A percentile compares a stretch with the other conserved stretches of the same genome.
These are phyloP conservation scores for Oleoguttula mirabilis DNA, from an alignment of 495 filamentous ascomycete species.

Conservation along the genomic window DNA sequence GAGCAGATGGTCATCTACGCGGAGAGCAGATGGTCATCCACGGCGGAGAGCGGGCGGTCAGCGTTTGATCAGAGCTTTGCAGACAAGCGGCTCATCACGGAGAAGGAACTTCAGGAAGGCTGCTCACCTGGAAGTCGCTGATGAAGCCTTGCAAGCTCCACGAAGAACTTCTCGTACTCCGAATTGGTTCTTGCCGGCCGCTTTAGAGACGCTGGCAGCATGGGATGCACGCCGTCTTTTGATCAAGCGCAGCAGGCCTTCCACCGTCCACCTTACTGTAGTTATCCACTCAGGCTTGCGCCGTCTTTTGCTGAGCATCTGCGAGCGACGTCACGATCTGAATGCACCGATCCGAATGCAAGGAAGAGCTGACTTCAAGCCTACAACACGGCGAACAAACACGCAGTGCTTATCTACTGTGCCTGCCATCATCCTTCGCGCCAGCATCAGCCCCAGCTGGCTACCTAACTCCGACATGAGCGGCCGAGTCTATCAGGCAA, in stretches of 20 bases:
- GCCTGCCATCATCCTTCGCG: not conserved
- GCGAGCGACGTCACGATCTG: not conserved
- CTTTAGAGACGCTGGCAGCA: not conserved
- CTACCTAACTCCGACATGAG: not conserved
- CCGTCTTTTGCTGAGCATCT: not conserved
- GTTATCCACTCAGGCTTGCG: not conserved
- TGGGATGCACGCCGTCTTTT: not conserved
- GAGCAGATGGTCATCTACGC: constrained; percentile 50
- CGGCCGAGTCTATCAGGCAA: not conserved
- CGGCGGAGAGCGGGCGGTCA: not conserved
- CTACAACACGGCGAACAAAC: not conserved
- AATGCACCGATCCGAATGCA: not conserved
- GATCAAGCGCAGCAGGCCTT: not conserved
- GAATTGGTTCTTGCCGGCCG: not conserved
- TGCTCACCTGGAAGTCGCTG: constrained; percentile 1
- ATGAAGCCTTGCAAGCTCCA: constrained; percentile 65
- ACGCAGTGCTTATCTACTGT: not conserved
- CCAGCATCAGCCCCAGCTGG: not conserved
- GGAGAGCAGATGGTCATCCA: constrained; percentile 50
- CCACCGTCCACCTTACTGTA: constrained; percentile 1
- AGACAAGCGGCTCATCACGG: not conserved
- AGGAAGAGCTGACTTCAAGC: not conserved
- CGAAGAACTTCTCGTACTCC: constrained; percentile 1
- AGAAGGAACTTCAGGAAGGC: not conserved
- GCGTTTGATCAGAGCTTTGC: not conserved